Base-by-base conservation (phyloP, 345 rosid genomes). In the Ceriops tagal region DNA sequence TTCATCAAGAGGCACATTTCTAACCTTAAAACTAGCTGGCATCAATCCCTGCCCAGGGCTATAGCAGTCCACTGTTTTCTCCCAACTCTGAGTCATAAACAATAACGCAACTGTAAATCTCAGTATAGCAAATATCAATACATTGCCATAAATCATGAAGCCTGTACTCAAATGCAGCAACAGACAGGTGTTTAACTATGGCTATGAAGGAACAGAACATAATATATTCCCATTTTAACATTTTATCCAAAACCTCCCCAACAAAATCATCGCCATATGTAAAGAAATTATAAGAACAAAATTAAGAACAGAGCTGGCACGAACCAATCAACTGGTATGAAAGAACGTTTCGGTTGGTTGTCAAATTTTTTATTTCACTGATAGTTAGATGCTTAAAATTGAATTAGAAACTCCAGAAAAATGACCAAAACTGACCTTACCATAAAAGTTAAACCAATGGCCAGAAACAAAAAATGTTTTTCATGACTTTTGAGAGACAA, bases 11-110 rank as follows among this genome's bases (percentile, higher is more conserved):
- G 88, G 83, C 56, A 89, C 92, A 2, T 77, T 73, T 76, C 91
- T 87, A 37, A 91, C 96, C 76, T 91, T 91, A 51, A 91, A 91
- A 83, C 97, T 91, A 11, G 97, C 96, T 27, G 97, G 97, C 97
- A 91, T 91, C 77, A 91, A 79, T 1, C 97, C 97, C 73, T 87
- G 97, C 8, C 97, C 97, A 5, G 96, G 97, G 79, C 97, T 89
- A 79, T 89, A 91, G 75, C 96, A 91, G 78, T 91, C 97, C 65
- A 91, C 97, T 0, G 97, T 91, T 80, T 87, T 91, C 87, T 91
- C 97, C 97, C 97, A 91, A 66, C 97, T 91, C 97, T 91, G 43
- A 43, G 18, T 43, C 49, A 43, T 3, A 11, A 43, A 43, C 60
- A 76, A 49, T 28, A 69, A 35, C 9, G 20, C 53, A 26, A 28